Base-by-base conservation (phyloP, 768 basidiomycete species). In the Lactarius tabidus region DNA sequence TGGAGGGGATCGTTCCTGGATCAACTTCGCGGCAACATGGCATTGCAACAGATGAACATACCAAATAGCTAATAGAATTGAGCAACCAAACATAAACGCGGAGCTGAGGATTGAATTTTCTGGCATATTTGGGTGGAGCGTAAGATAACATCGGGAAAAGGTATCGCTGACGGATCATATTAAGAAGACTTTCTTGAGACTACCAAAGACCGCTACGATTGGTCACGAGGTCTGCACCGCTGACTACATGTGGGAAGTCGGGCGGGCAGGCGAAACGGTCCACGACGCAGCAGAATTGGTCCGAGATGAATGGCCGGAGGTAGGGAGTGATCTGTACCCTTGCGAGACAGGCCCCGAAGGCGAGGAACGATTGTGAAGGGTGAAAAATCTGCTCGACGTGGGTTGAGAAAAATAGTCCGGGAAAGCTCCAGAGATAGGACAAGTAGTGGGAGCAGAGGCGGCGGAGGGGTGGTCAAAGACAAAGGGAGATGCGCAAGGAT, bases 401-500 rank as follows among this genome's bases (percentile, higher is more conserved):
- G 56, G 56, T 28, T 61, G 63, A 2, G 57, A 57, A 51, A 68
- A 68, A 33, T 70, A 70, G 54, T 70, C 69, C 15, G 35, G 41
- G 18, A 45, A 60, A 12, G 41, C 12, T 28, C 51, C 61, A 18
- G 59, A 52, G 52, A 63, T 36, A 23, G n/a, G 18, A 62, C 64
- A 69, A 36, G 67, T 69, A 6, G 69, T 64, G 26, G 69, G 67
- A 35, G 69, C 69, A 60, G 69, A 70, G 52, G 51, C 28, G 0
- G 64, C 26, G n/a, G 33, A 51, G 38, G 53, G 23, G 18, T 35
- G 31, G 28, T 57, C 58, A 3, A 66, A 68, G 45, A 72, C 62
- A 63, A 77, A 77, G 18, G 75, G 75, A 26, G 75, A 62, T 33
- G 76, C 76, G 52, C 66, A 67, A 59, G 76, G 76, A 52, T 77